phyloP scores from a whole-genome alignment of 1,284 basidiomycete species.

The Albatrellus sp. region DNA sequence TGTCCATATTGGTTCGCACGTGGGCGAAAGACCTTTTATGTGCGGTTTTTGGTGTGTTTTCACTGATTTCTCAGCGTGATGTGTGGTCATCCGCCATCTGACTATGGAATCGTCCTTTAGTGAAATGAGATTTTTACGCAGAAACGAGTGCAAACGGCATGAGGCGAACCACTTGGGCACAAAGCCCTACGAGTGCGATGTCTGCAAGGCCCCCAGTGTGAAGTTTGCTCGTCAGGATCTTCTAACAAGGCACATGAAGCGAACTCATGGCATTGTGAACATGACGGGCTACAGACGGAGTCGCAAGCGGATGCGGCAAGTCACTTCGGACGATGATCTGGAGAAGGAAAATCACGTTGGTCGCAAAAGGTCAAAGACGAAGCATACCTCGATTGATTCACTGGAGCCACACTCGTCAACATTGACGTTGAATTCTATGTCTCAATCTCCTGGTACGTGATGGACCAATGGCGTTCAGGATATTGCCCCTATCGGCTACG shows the following conservation, averaged over 20 bases:
- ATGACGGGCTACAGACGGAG: constrained; percentile 11
- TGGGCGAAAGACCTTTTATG: constrained; percentile 51
- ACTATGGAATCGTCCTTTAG: constrained; percentile 20
- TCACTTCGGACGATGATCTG: background rate
- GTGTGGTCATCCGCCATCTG: background rate
- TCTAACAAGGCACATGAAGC: constrained; percentile 45
- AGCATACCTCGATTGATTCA: too few species aligned
- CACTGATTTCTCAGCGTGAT: too few species aligned
- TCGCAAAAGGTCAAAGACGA: too few species aligned
- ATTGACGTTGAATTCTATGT: too few species aligned
- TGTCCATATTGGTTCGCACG: constrained; percentile 57
- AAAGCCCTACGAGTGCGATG: constrained; percentile 42
- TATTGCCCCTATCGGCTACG: too few species aligned
- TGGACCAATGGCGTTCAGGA: too few species aligned
- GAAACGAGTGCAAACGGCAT: constrained; percentile 65
- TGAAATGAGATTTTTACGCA: constrained; percentile 48
- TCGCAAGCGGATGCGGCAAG: constrained; percentile 10
- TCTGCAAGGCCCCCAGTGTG: constrained; percentile 30
- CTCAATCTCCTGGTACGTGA: too few species aligned
- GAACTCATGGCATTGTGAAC: constrained; percentile 29
- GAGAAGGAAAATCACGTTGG: too few species aligned
- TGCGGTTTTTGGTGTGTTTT: constrained; percentile 43
- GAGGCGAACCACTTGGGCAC: constrained; percentile 47
- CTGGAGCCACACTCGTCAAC: too few species aligned
- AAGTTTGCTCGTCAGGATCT: constrained; percentile 54